phyloP scores from a whole-genome alignment of 108 stramenopile species.

The Fistulifera solaris region DNA sequence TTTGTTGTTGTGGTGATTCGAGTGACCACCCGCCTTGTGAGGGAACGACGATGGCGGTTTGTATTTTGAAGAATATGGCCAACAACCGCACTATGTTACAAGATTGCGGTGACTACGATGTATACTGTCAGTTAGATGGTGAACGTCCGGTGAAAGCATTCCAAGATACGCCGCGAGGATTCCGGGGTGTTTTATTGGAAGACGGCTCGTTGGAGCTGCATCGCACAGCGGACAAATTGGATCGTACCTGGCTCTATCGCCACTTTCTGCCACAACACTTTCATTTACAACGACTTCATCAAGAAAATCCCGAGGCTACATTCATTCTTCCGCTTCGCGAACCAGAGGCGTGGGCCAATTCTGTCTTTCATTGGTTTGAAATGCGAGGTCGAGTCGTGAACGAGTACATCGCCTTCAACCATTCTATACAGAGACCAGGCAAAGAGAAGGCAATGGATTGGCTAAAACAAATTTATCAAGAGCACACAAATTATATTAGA shows the following conservation, averaged over 20 bases:
- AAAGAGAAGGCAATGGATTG: background rate
- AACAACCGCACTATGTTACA: too few relatives aligned
- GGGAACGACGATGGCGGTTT: too few relatives aligned
- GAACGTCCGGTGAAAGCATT: too few relatives aligned
- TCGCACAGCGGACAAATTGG: too few relatives aligned
- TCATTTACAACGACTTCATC: conserved; percentile 12
- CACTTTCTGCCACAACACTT: conserved; percentile 32
- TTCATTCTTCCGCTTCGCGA: conserved; percentile 19
- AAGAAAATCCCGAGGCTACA: conserved; percentile 18
- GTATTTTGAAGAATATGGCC: too few relatives aligned
- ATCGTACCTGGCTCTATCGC: background rate
- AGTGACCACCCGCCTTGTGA: too few relatives aligned
- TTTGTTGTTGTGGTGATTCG: too few relatives aligned
- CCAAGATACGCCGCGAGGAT: too few relatives aligned
- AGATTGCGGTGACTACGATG: too few relatives aligned
- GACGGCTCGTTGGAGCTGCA: too few relatives aligned
- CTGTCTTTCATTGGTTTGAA: conserved; percentile 23
- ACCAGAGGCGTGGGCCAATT: conserved; percentile 13
- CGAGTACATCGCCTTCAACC: background rate
- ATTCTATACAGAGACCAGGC: background rate
- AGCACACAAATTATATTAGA: conserved; percentile 5
- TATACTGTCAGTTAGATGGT: too few relatives aligned
- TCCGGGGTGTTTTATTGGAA: too few relatives aligned
- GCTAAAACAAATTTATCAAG: background rate
- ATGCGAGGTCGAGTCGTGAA: conserved; percentile 13